Evolutionary conservation across 805 yeast species (phyloP).

Genomic region (Lipomyces anomalus): DNA sequence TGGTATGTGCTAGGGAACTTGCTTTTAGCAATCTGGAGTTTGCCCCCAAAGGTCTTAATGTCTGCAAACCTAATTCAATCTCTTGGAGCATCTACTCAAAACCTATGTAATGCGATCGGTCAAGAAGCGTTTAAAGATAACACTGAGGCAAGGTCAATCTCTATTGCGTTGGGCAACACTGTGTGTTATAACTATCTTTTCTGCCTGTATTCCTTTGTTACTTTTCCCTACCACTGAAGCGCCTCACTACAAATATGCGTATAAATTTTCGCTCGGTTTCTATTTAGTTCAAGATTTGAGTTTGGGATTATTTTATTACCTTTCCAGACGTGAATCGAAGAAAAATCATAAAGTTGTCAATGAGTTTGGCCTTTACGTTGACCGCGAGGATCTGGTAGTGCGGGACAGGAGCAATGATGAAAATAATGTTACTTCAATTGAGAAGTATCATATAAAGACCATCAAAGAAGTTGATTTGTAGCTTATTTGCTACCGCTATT

Average conservation of each 20-base stretch:
- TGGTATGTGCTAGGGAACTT: conserved; percentile 9
- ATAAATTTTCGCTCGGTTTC: conserved; percentile 14
- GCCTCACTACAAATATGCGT: conserved; percentile 30
- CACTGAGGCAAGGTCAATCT: conserved; percentile 29
- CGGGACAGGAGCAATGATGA: conserved; percentile 12
- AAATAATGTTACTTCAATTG: too few relatives aligned
- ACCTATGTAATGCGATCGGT: conserved; percentile 22
- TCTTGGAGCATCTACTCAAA: conserved; percentile 11
- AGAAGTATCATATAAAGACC: too few relatives aligned
- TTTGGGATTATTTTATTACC: neutral
- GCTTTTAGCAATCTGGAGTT: conserved; percentile 16
- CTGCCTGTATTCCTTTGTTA: conserved; percentile 36
- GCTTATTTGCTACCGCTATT: too few relatives aligned
- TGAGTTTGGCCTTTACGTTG: conserved; percentile 9
- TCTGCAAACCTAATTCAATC: conserved; percentile 10
- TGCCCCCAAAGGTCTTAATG: conserved; percentile 10
- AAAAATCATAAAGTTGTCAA: conserved; percentile 6
- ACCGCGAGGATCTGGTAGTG: conserved; percentile 1
- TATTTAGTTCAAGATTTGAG: conserved; percentile 4
- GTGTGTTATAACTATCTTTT: conserved; percentile 32
- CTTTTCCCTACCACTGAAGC: conserved; percentile 35
- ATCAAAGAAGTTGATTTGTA: too few relatives aligned
- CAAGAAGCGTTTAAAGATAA: conserved; percentile 28
- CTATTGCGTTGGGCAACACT: conserved; percentile 33
- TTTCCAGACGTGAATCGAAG: conserved; percentile 3